Conservation (phyloP, 345 rosid genomes). For the Salix koriyanagi region DNA sequence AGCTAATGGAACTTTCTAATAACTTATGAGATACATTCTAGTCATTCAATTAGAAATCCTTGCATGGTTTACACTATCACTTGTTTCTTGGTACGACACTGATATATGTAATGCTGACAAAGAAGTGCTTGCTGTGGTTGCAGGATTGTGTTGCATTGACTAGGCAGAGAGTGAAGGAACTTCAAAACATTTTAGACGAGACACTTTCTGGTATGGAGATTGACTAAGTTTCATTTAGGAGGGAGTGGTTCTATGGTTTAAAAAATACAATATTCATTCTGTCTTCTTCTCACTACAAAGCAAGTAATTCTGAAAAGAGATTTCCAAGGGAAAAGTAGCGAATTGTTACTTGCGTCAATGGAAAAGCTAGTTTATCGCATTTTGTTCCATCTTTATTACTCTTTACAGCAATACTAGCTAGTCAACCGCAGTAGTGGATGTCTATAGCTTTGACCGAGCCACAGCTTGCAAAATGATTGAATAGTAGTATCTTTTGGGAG, state of each 20-base stretch:
- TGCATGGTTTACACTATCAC: background rate
- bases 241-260: background rate
- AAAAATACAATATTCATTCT: background rate
- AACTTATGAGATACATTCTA: background rate
- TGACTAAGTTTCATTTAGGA: conserved; percentile 21
- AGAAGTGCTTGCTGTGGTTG: conserved; percentile 17
- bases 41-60: background rate
- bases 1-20: background rate
- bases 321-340: background rate
- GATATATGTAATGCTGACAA: background rate
- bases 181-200: conserved; percentile 46
- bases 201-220: conserved; percentile 54
- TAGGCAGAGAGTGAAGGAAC: conserved; percentile 55
- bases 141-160: conserved; percentile 65
- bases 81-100: background rate
- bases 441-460: background rate
- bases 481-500: too few relatives aligned
- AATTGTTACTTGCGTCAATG: background rate
- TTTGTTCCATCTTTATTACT: background rate
- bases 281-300: background rate
- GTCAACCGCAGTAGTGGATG: background rate
- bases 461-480: background rate
- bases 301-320: background rate
- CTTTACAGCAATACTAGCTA: background rate
- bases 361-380: background rate